Evolutionary conservation across 768 basidiomycete species (phyloP).

Genomic region (Mycena albidolilacea): DNA sequence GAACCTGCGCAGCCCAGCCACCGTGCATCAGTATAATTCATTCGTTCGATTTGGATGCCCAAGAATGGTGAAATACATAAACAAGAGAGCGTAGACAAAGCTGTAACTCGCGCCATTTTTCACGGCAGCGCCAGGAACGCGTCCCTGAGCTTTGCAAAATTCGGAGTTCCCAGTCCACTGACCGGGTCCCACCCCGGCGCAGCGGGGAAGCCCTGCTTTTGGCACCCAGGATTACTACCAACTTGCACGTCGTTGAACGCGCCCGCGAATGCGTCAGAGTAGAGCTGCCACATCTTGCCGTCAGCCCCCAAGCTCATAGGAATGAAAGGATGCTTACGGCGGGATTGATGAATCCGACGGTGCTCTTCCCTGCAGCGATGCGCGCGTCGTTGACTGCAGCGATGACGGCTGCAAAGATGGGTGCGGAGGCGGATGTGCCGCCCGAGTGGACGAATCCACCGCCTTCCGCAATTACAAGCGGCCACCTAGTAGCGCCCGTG

Average conservation of each 20-base stretch:
- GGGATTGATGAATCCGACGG: background rate
- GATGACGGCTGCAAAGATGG: background rate
- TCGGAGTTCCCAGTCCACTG: background rate
- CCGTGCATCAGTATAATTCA: too few relatives aligned
- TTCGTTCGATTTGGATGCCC: too few relatives aligned
- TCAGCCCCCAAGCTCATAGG: background rate
- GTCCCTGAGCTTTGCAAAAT: background rate
- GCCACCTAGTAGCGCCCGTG: background rate
- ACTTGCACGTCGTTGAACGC: background rate
- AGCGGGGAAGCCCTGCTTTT: background rate
- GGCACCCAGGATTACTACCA: background rate
- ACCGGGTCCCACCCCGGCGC: background rate
- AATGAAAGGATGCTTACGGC: background rate
- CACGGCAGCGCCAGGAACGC: background rate
- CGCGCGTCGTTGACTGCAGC: conserved; percentile 2
- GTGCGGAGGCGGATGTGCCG: background rate
- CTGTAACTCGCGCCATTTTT: background rate
- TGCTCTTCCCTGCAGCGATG: background rate
- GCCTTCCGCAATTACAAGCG: background rate
- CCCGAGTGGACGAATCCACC: background rate
- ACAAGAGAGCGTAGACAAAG: too few relatives aligned
- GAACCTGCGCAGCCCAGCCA: too few relatives aligned
- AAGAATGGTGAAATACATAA: too few relatives aligned
- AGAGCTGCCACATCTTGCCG: background rate
- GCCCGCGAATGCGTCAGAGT: background rate